Base-by-base conservation (phyloP, 2,329 filamentous ascomycete genomes). In the Lachnellula subtilissima region DNA sequence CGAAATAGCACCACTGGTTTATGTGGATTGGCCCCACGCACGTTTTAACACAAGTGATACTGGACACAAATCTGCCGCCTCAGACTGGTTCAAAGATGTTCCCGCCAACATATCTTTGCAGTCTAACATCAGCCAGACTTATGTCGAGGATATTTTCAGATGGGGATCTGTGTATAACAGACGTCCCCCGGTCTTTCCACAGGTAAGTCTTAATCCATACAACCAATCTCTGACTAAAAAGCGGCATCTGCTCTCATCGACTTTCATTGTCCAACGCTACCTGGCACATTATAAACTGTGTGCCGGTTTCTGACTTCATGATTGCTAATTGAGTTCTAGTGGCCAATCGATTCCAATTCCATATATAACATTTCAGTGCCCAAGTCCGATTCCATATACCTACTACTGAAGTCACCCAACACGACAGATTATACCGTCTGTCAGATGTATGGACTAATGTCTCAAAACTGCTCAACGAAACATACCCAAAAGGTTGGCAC, bases 401-500 rank as follows among this genome's bases (percentile, higher is more conserved):
- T 56, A n/a, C 35, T 56, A 19, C 15, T 56, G 1, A 56, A 56
- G 32, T 56, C 54, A 9, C 54, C 54, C 15, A 56, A 56, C 39
- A 56, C 50, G 15, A 56, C 49, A 37, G 54, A 56, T 25, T 56
- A 56, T 36, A 56, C 54, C 35, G 42, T 56, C 37, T 56, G 54
- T 40, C 54, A 56, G 36, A 56, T 56, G 37, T 39, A 37, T 17
- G 54, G 54, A 45, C 9, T 22, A 15, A 49, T 56, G 22, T 56
- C 54, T 45, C 23, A 17, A 23, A 37, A 50, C 37, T 56, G 54
- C 23, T 48, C 43, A 15, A 56, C 54, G 19, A 52, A 45, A 22
- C 54, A 52, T 17, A 49, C 35, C 2, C 49, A 52, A 45, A 56
- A 52, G n/a, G 37, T 56, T 50, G 54, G 54, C 17, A 17, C 45